These are phyloP conservation scores for Thermothelomyces thermophilus DNA, from an alignment of 2,329 filamentous ascomycete genomes.

Conservation along the genomic window DNA sequence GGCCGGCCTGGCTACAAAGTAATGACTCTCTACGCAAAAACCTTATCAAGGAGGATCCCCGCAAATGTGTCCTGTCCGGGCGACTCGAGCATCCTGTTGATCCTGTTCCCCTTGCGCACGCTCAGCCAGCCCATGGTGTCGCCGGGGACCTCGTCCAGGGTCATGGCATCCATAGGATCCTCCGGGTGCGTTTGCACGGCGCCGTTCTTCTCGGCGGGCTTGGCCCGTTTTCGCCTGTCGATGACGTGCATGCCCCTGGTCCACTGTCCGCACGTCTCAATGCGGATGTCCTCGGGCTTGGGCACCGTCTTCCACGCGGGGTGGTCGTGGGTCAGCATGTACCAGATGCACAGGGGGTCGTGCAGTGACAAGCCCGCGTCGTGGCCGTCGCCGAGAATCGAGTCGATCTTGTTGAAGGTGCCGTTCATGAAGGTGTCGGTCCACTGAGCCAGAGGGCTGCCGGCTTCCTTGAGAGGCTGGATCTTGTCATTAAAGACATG, in stretches of 20 bases:
- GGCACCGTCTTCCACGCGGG: constrained; percentile 51
- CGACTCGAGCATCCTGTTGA: constrained; percentile 64
- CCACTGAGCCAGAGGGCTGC: constrained; percentile 70
- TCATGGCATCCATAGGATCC: constrained; percentile 41
- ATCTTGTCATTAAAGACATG: constrained; percentile 53
- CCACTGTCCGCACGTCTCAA: constrained; percentile 92
- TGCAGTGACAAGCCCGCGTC: constrained; percentile 62
- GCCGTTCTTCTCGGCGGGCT: constrained; percentile 38
- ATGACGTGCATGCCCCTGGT: constrained; percentile 84
- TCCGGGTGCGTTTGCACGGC: constrained; percentile 32
- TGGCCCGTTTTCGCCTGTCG: constrained; percentile 60
- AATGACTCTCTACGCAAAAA: constrained; percentile 47
- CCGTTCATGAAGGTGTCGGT: constrained; percentile 63
- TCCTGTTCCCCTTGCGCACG: constrained; percentile 65
- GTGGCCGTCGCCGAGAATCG: constrained; percentile 51
- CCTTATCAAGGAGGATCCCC: constrained; percentile 54
- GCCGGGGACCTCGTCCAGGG: constrained; percentile 51
- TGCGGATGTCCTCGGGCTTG: constrained; percentile 70
- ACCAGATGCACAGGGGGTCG: constrained; percentile 75
- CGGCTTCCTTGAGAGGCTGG: constrained; percentile 48
- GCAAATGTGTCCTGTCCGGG: constrained; percentile 65
- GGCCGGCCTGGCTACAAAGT: neutral
- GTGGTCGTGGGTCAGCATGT: constrained; percentile 57
- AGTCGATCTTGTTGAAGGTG: constrained; percentile 62
- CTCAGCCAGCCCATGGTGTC: constrained; percentile 76